phyloP scores from a whole-genome alignment of 495 filamentous ascomycete species.

The Elasticomyces elasticus region DNA sequence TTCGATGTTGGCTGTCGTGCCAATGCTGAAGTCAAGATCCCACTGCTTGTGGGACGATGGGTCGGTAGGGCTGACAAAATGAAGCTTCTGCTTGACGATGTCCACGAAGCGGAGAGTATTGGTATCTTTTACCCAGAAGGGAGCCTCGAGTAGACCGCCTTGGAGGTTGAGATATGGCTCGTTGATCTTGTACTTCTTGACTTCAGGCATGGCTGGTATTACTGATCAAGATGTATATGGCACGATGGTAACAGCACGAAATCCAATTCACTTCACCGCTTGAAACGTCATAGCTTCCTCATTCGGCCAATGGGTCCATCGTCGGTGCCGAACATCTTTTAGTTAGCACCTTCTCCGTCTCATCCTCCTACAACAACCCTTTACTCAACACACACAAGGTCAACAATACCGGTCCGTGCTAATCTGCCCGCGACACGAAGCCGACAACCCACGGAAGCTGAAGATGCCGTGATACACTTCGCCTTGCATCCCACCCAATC shows the following conservation, averaged over 20 bases:
- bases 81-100: constrained; percentile 69
- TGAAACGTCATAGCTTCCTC: no score
- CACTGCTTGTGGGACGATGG: constrained; percentile 51
- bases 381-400: not conserved
- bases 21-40: constrained; percentile 54
- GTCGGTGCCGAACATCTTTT: no score
- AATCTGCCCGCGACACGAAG: not conserved
- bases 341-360: no score
- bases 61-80: constrained; percentile 60
- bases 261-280: not conserved
- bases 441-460: not conserved
- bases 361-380: no score
- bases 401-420: not conserved
- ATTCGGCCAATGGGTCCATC: no score
- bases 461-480: not conserved
- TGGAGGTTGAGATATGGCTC: constrained; percentile 67
- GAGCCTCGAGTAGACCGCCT: constrained; percentile 72
- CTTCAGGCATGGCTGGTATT: constrained; percentile 23
- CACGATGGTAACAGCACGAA: no score
- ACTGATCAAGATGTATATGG: not conserved
- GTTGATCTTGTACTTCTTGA: constrained; percentile 30
- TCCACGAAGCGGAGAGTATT: constrained; percentile 80
- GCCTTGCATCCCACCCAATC: not conserved
- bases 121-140: constrained; percentile 59
- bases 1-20: constrained; percentile 76